phyloP scores from a whole-genome alignment of 2,329 filamentous ascomycete genomes.

The Ceratocystis cubensis region DNA sequence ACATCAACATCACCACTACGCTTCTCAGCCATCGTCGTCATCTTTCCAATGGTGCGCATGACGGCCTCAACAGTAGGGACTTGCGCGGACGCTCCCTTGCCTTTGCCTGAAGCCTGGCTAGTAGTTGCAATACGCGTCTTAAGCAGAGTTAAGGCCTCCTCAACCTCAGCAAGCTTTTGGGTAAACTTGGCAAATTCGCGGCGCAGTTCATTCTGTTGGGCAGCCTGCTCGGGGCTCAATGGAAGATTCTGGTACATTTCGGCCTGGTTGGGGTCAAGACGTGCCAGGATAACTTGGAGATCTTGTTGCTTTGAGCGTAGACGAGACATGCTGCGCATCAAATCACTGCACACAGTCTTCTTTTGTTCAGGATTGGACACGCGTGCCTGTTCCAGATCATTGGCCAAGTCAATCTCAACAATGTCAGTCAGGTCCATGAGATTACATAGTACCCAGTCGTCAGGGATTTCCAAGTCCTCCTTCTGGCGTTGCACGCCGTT shows the following conservation, averaged over 20 bases:
- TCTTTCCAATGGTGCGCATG: conserved; percentile 78
- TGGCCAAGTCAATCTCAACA: conserved; percentile 50
- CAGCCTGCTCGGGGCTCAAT: conserved; percentile 70
- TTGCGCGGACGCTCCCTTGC: conserved; percentile 28
- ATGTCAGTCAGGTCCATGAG: conserved; percentile 55
- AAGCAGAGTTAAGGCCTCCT: conserved; percentile 67
- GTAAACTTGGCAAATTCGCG: conserved; percentile 62
- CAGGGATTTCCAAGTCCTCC: conserved; percentile 54
- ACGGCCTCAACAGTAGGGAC: conserved; percentile 85
- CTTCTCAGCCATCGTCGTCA: conserved; percentile 86
- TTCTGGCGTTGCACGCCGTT: conserved; percentile 39
- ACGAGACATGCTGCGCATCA: conserved; percentile 57
- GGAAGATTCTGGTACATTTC: conserved; percentile 57
- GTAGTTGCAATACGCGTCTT: conserved; percentile 60
- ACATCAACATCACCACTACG: conserved; percentile 84
- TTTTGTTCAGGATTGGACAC: conserved; percentile 57
- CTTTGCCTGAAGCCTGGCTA: conserved; percentile 37
- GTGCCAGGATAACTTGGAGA: conserved; percentile 58
- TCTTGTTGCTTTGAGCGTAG: conserved; percentile 67
- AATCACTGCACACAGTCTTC: conserved; percentile 52
- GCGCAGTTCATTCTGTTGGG: conserved; percentile 73
- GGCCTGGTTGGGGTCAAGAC: conserved; percentile 53
- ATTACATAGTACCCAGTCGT: conserved; percentile 65
- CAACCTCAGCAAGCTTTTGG: conserved; percentile 60
- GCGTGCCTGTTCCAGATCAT: conserved; percentile 52